Evolutionary conservation across 768 basidiomycete species (phyloP).

Genomic region (Phanerochaete sordida): DNA sequence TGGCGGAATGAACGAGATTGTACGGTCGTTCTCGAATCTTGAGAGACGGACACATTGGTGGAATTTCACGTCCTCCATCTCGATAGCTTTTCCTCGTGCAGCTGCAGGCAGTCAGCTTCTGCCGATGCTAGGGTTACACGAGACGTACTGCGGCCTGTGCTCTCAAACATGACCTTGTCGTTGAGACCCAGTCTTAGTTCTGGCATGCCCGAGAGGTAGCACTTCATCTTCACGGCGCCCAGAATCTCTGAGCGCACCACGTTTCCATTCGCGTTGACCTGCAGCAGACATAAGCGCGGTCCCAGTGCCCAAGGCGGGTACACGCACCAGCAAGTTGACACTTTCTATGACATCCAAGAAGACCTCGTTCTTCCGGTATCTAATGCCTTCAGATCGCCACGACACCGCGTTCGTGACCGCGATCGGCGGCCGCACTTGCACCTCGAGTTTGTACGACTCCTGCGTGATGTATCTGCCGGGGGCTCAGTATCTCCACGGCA

Average conservation of each 20-base stretch:
- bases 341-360: conserved; percentile 98
- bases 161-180: conserved; percentile 99
- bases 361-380: conserved; percentile 98
- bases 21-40: conserved; percentile 97
- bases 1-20: conserved; percentile 98
- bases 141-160: conserved; percentile 84
- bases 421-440: conserved; percentile 89
- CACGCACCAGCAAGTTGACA: conserved; percentile 86
- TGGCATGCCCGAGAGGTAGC: conserved; percentile 99
- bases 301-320: not conserved
- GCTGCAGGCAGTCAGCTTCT: conserved; percentile 38
- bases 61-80: conserved; percentile 99
- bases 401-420: conserved; percentile 98
- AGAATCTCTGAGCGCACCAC: conserved; percentile 97
- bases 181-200: conserved; percentile 93
- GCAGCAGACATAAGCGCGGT: not conserved
- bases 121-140: not conserved
- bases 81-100: conserved; percentile 94
- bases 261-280: conserved; percentile 97
- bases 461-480: conserved; percentile 87
- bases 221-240: conserved; percentile 99
- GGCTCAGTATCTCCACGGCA: not conserved
- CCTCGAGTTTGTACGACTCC: conserved; percentile 95
- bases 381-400: conserved; percentile 96
- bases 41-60: conserved; percentile 98